Evolutionary conservation across 2,329 filamentous ascomycete species (phyloP), one percentile per base, ranked within the genome.

Genomic region (Colletotrichum tropicicola): DNA sequence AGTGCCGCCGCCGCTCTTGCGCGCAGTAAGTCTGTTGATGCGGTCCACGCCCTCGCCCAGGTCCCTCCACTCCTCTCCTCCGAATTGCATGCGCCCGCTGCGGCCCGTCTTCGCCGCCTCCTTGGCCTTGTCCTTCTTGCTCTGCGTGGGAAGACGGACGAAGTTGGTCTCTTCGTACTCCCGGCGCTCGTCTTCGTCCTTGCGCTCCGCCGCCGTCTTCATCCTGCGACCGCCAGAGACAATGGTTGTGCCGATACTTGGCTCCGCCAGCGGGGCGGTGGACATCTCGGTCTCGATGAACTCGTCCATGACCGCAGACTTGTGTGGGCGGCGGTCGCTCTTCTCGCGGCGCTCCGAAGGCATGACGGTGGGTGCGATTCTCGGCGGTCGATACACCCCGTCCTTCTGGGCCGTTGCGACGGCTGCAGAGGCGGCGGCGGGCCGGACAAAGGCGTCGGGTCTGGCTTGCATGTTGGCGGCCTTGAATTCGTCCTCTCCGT

Each of bases 161-260:
- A 98, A 95, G 80, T 99, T 97, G 70, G 84, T 87, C 80, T 99
- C 96, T 82, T 99, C 96, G 80, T 98, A 99, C 49, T 92, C 88
- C 64, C 87, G 87, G 59, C 92, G 85, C 80, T 97, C 94, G 2
- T 87, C 87, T 76, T 98, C 94, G 41, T 89, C 88, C 68, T 89
- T 89, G 59, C 92, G 87, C 75, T 98, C 91, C 32, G 88, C 84
- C 13, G 89, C 87, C 5, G 92, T 92, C 83, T 94, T 96, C 73
- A 89, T 88, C 75, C 89, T 89, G 68, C 95, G 88, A 32, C 96
- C 96, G 52, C 92, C 90, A 51, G 89, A 84, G 5, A 91, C 84
- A 70, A 98, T 97, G 17, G 92, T 97, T 60, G 92, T 96, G 65
- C 96, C 97, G 71, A 99, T 97, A 70, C 92, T 97, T 58, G 95